Evolutionary conservation across 2,329 filamentous ascomycete species (phyloP).

Genomic region (Hansfordia pulvinata): DNA sequence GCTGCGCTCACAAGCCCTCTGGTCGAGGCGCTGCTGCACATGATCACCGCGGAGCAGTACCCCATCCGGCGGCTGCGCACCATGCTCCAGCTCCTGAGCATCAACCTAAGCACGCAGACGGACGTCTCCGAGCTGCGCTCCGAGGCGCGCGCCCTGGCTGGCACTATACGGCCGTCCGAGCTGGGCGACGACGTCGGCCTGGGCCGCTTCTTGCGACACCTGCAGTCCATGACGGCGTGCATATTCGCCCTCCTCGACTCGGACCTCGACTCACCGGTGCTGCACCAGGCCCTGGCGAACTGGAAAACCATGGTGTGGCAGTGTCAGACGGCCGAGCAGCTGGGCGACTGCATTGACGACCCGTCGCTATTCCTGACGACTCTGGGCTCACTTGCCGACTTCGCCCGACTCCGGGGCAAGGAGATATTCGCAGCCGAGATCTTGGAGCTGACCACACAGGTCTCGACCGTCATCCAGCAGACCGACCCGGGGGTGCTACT

Average conservation of each 20-base stretch:
- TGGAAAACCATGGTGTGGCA: slow-evolving; percentile 29
- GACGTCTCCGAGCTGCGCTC: slow-evolving; percentile 23
- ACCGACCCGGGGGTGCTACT: slow-evolving; percentile 23
- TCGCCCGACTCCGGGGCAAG: slow-evolving; percentile 36
- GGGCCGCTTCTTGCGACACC: slow-evolving; percentile 30
- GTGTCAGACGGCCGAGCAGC: slow-evolving; percentile 23
- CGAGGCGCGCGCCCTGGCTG: slow-evolving; percentile 23
- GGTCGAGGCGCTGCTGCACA: slow-evolving; percentile 31
- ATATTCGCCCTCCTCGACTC: slow-evolving; percentile 26
- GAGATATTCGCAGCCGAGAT: slow-evolving; percentile 29
- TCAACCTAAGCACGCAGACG: slow-evolving; percentile 30
- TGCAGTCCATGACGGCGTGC: slow-evolving; percentile 30
- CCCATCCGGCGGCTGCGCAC: slow-evolving; percentile 39
- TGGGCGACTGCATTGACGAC: slow-evolving; percentile 33
- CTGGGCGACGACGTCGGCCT: slow-evolving; percentile 31
- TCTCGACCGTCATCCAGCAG: slow-evolving; percentile 23
- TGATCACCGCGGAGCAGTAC: slow-evolving; percentile 33
- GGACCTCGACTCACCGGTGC: slow-evolving; percentile 17
- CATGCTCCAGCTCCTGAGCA: slow-evolving; percentile 31
- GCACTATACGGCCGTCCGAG: slow-evolving; percentile 20
- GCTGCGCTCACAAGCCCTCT: slow-evolving; percentile 29
- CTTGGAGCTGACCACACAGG: slow-evolving; percentile 28
- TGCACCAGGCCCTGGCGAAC: slow-evolving; percentile 21
- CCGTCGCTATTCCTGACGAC: slow-evolving; percentile 32
- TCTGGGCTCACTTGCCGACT: slow-evolving; percentile 35